phyloP scores from a whole-genome alignment of 1,284 basidiomycete species.

The Taiwanofungus camphoratus region DNA sequence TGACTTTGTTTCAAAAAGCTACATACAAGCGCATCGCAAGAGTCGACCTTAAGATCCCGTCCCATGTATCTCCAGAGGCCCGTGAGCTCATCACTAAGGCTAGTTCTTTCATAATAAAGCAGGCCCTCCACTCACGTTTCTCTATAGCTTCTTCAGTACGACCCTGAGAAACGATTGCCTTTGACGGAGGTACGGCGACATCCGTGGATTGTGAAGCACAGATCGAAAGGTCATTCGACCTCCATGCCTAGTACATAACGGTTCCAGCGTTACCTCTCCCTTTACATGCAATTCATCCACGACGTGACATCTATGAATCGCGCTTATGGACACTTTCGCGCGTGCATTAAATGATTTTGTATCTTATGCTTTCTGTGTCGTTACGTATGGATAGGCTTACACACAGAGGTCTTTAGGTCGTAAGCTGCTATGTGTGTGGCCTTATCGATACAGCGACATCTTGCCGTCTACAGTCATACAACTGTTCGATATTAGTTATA shows the following conservation, averaged over 20 bases:
- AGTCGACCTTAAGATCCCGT: conserved; percentile 79
- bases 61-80: conserved; percentile 58
- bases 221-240: conserved; percentile 34
- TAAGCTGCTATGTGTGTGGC: too few relatives aligned
- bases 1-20: conserved; percentile 38
- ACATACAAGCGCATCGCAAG: conserved; percentile 84
- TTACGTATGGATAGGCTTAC: not conserved
- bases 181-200: conserved; percentile 80
- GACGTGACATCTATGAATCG: not conserved
- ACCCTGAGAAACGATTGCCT: conserved; percentile 79
- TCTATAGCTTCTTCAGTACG: conserved; percentile 80
- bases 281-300: too few relatives aligned
- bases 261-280: not conserved
- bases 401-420: too few relatives aligned
- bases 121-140: not conserved
- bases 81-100: conserved; percentile 62
- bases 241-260: conserved; percentile 7
- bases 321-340: not conserved
- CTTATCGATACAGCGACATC: too few relatives aligned
- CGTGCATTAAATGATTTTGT: not conserved
- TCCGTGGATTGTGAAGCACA: conserved; percentile 90
- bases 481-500: too few relatives aligned
- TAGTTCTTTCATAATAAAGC: not conserved
- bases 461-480: too few relatives aligned
- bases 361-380: not conserved